Conservation (phyloP, 805 yeast species). For the Metschnikowia corniflorae region DNA sequence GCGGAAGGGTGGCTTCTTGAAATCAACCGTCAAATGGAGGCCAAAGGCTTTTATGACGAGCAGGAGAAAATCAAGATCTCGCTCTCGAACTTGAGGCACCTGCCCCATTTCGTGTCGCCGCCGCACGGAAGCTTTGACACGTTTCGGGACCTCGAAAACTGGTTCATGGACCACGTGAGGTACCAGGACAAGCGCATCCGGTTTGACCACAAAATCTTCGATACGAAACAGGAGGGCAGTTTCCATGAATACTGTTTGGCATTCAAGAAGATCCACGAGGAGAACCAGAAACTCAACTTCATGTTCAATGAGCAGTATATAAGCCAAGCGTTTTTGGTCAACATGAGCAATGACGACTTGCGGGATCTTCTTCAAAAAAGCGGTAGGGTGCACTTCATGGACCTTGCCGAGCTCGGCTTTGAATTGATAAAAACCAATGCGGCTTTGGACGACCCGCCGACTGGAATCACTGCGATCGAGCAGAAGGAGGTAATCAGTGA, state of each 20-base stretch:
- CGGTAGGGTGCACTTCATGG: conserved; percentile 1
- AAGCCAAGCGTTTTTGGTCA: conserved; percentile 1
- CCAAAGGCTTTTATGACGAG: background rate
- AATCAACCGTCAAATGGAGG: background rate
- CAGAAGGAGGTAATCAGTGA: too few relatives aligned
- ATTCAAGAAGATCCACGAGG: conserved; percentile 6
- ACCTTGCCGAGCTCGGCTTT: conserved; percentile 1
- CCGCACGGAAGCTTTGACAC: conserved; percentile 7
- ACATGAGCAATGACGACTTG: conserved; percentile 4
- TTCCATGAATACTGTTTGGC: conserved; percentile 3
- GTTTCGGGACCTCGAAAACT: conserved; percentile 4
- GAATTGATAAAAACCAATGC: conserved; percentile 4
- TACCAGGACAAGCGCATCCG: background rate
- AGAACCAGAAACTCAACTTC: conserved; percentile 5
- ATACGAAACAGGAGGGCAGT: conserved; percentile 1
- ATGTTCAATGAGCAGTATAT: conserved; percentile 2
- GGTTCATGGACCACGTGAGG: conserved; percentile 3
- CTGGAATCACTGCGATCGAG: too few relatives aligned
- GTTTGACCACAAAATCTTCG: conserved; percentile 1
- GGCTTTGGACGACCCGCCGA: too few relatives aligned
- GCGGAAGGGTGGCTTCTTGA: conserved; percentile 5
- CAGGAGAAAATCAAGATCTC: conserved; percentile 4
- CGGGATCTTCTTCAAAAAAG: conserved; percentile 3
- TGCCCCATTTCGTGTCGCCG: conserved; percentile 4
- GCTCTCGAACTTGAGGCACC: conserved; percentile 1